Conservation (phyloP, 345 rosid species). For the Murraya paniculata region DNA sequence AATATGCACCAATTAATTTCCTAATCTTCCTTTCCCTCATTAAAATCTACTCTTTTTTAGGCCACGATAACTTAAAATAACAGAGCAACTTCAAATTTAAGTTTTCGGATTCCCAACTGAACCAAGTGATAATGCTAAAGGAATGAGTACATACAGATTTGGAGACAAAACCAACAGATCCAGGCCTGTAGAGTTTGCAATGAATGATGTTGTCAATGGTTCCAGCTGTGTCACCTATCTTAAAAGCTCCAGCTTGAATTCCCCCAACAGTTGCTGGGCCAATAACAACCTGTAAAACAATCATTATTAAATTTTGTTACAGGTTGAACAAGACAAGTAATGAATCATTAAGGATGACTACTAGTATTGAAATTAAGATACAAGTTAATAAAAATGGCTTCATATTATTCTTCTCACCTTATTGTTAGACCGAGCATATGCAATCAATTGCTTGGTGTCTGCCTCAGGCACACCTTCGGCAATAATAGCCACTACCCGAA, state of each 20-base stretch:
- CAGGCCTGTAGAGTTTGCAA: constrained; percentile 95
- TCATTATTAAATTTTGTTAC: constrained; percentile 14
- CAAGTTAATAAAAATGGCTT: neutral
- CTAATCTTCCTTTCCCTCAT: neutral
- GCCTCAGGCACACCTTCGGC: constrained; percentile 99
- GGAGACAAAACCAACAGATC: constrained; percentile 97
- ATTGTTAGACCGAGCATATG: constrained; percentile 90
- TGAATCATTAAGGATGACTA: neutral
- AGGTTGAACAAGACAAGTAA: neutral
- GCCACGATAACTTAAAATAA: neutral
- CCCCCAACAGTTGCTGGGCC: constrained; percentile 99
- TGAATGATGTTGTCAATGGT: constrained; percentile 88
- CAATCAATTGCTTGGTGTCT: constrained; percentile 87
- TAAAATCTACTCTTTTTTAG: neutral
- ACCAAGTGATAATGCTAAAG: constrained; percentile 3
- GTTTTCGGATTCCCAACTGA: neutral
- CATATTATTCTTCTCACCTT: constrained; percentile 46
- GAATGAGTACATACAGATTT: constrained; percentile 70
- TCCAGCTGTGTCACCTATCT: constrained; percentile 99
- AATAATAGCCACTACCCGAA: constrained; percentile 89
- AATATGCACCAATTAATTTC: neutral
- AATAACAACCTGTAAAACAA: constrained; percentile 74
- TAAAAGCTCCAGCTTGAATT: constrained; percentile 96
- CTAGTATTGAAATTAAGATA: neutral
- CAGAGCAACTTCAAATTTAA: neutral